Evolutionary conservation across 768 basidiomycete genomes (phyloP).

Genomic region (Tulasnella sp.): DNA sequence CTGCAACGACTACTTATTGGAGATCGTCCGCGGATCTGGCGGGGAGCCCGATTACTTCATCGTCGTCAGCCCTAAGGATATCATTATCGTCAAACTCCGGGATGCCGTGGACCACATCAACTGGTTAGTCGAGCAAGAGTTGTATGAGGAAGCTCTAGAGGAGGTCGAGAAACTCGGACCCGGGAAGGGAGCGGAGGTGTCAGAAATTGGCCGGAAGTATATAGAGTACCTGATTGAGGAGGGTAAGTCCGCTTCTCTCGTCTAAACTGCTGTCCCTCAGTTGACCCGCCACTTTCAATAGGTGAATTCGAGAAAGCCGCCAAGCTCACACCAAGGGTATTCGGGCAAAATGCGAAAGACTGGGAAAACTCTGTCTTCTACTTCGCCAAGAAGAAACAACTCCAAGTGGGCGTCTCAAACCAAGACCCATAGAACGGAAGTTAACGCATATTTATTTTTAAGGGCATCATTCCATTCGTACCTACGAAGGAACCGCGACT

Average conservation of each 20-base stretch:
- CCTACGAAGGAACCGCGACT: conserved; percentile 76
- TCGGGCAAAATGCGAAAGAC: conserved; percentile 60
- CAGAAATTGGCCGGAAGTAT: conserved; percentile 74
- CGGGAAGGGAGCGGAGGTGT: conserved; percentile 37
- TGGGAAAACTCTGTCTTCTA: conserved; percentile 96
- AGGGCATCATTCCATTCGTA: conserved; percentile 83
- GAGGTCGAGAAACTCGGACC: conserved; percentile 56
- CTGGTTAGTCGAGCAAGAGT: conserved; percentile 79
- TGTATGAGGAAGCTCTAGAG: conserved; percentile 82
- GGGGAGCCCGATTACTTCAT: conserved; percentile 38
- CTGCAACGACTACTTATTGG: conserved; percentile 81
- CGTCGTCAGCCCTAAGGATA: conserved; percentile 75
- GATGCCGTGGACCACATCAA: conserved; percentile 82
- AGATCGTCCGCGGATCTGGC: conserved; percentile 13
- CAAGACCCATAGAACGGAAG: background rate
- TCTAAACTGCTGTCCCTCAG: background rate
- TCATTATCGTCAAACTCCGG: conserved; percentile 77
- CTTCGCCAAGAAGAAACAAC: conserved; percentile 68
- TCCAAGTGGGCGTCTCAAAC: conserved; percentile 45
- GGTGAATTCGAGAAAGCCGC: conserved; percentile 72
- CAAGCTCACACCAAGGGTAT: conserved; percentile 69
- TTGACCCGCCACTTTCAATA: conserved; percentile 20
- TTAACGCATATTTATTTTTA: background rate
- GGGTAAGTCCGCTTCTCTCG: conserved; percentile 33
- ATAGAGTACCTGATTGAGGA: conserved; percentile 74